Evolutionary conservation across 495 filamentous ascomycete species (phyloP).

Genomic region (Immersiella caudata): DNA sequence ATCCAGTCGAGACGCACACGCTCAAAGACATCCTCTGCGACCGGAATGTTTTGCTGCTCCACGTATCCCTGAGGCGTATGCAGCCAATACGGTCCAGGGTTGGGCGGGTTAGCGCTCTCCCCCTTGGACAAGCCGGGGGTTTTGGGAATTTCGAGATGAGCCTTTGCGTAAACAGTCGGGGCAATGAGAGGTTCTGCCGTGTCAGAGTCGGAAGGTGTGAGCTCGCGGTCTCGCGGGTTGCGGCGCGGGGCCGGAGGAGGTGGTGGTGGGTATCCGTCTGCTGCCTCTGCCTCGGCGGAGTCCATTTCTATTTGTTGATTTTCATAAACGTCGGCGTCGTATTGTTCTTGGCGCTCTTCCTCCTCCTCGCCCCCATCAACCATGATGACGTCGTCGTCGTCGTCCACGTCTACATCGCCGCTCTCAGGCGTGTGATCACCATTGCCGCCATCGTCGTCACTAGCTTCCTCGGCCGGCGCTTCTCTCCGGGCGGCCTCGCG

Average conservation of each 20-base stretch:
- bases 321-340: slow-evolving; percentile 59
- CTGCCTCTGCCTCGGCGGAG: slow-evolving; percentile 66
- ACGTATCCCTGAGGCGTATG: slow-evolving; percentile 70
- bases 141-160: slow-evolving; percentile 59
- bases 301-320: slow-evolving; percentile 48
- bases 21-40: slow-evolving; percentile 82
- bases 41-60: slow-evolving; percentile 59
- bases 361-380: slow-evolving; percentile 49
- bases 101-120: slow-evolving; percentile 38
- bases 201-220: slow-evolving; percentile 63
- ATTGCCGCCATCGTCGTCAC: slow-evolving; percentile 66
- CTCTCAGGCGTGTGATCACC: slow-evolving; percentile 41
- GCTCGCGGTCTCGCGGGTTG: slow-evolving; percentile 51
- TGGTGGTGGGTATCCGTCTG: slow-evolving; percentile 67
- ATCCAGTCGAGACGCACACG: slow-evolving; percentile 92
- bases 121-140: slow-evolving; percentile 49
- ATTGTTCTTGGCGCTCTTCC: slow-evolving; percentile 52
- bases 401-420: slow-evolving; percentile 51
- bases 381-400: slow-evolving; percentile 58
- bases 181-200: slow-evolving; percentile 60
- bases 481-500: slow-evolving; percentile 55
- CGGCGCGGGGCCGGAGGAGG: slow-evolving; percentile 57
- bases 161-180: slow-evolving; percentile 55
- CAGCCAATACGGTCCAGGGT: slow-evolving; percentile 81
- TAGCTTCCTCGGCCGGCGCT: slow-evolving; percentile 56